These are phyloP conservation scores for Periconia digitata DNA, from an alignment of 2,329 filamentous ascomycete species.

Conservation along the genomic window DNA sequence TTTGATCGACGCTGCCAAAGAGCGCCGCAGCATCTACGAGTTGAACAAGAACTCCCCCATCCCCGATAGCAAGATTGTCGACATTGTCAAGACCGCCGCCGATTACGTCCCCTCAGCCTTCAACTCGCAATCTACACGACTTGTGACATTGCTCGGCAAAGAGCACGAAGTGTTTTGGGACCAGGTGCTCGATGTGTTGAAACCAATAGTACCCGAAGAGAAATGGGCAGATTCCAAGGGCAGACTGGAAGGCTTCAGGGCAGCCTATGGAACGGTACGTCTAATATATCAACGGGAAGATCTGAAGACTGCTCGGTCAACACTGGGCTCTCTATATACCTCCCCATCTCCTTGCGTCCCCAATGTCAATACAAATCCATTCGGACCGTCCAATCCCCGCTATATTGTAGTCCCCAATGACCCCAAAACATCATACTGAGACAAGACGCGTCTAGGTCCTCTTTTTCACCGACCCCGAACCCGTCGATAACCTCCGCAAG, in stretches of 20 bases:
- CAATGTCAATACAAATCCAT: too few species aligned
- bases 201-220: slow-evolving; percentile 68
- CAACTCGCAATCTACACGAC: slow-evolving; percentile 83
- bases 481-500: slow-evolving; percentile 66
- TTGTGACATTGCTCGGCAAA: slow-evolving; percentile 75
- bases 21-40: slow-evolving; percentile 69
- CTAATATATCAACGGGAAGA: too few species aligned
- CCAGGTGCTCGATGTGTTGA: slow-evolving; percentile 64
- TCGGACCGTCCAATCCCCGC: too few species aligned
- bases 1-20: slow-evolving; percentile 66
- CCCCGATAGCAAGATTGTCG: slow-evolving; percentile 60
- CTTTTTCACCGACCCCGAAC: slow-evolving; percentile 79
- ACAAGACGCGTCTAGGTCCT: slow-evolving; percentile 58
- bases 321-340: too few species aligned
- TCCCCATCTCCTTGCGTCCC: too few species aligned
- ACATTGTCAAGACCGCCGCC: slow-evolving; percentile 63
- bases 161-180: slow-evolving; percentile 92
- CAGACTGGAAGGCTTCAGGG: slow-evolving; percentile 64
- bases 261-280: slow-evolving; percentile 72
- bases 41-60: slow-evolving; percentile 66
- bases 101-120: slow-evolving; percentile 76
- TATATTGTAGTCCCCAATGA: too few species aligned
- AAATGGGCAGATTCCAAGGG: slow-evolving; percentile 58
- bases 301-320: too few species aligned
- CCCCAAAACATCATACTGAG: too few species aligned